phyloP scores from a whole-genome alignment of 345 rosid genomes.

The Sisymbrium altissimum region DNA sequence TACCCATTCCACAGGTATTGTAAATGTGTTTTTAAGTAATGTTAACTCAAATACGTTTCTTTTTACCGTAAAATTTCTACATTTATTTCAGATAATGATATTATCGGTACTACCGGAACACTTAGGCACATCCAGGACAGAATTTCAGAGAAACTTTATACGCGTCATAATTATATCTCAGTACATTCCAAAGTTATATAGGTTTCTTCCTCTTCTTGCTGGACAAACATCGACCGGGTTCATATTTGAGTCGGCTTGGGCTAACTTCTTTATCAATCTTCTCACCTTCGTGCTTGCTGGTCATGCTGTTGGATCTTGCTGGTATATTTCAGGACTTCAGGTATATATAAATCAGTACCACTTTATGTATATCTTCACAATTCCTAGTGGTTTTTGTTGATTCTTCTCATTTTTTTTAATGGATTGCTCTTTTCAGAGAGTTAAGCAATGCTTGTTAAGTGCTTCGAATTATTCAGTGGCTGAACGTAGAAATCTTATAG shows the following conservation, averaged over 20 bases:
- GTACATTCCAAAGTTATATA: constrained; percentile 66
- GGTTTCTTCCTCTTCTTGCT: constrained; percentile 65
- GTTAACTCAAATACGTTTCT: background rate
- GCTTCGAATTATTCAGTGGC: background rate
- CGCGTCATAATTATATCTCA: constrained; percentile 62
- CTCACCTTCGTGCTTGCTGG: constrained; percentile 70
- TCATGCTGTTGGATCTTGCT: constrained; percentile 77
- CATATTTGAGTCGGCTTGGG: constrained; percentile 86
- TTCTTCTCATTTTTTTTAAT: too few relatives aligned
- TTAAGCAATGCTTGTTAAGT: constrained; percentile 56
- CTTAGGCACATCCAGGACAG: constrained; percentile 50
- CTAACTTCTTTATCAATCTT: constrained; percentile 77
- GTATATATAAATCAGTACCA: constrained; percentile 22
- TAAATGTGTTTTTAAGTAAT: background rate
- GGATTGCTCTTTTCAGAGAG: constrained; percentile 53
- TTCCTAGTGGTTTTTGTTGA: too few relatives aligned
- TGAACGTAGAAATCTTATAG: constrained; percentile 45
- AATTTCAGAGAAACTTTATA: constrained; percentile 61
- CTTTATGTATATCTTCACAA: too few relatives aligned
- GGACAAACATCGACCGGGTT: constrained; percentile 73
- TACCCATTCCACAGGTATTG: constrained; percentile 89
- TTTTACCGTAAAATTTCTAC: background rate
- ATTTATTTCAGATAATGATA: constrained; percentile 52
- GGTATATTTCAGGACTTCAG: constrained; percentile 90
- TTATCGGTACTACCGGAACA: constrained; percentile 40